Evolutionary conservation across 2,329 filamentous ascomycete species (phyloP).

Genomic region (Pseudogymnoascus sp.): DNA sequence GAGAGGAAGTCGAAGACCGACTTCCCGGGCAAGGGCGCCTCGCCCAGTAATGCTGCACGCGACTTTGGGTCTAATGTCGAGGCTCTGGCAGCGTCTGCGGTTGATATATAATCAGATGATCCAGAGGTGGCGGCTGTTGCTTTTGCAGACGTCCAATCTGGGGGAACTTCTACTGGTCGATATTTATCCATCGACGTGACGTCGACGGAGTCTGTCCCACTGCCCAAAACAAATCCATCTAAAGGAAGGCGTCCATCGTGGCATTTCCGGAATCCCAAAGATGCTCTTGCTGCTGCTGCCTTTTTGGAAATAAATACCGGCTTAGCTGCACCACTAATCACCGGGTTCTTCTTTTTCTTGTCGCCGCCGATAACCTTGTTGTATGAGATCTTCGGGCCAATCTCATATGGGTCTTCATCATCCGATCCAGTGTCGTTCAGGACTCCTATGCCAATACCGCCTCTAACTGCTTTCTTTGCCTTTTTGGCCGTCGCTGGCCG

Average conservation of each 20-base stretch:
- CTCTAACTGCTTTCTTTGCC: conserved; percentile 45
- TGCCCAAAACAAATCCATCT: conserved; percentile 70
- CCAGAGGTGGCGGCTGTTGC: conserved; percentile 31
- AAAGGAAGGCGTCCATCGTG: conserved; percentile 76
- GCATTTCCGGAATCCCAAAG: conserved; percentile 57
- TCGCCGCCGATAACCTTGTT: conserved; percentile 74
- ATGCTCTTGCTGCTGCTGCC: conserved; percentile 32
- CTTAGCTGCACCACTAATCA: conserved; percentile 51
- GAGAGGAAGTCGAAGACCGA: conserved; percentile 93
- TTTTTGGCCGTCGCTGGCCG: conserved; percentile 33
- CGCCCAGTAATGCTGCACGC: conserved; percentile 73
- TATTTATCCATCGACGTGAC: conserved; percentile 40
- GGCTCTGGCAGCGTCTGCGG: conserved; percentile 68
- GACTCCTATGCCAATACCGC: conserved; percentile 79
- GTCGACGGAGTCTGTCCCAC: conserved; percentile 41
- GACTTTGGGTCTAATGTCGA: conserved; percentile 69
- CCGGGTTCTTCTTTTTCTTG: conserved; percentile 68
- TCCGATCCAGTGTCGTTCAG: conserved; percentile 92
- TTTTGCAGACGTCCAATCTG: conserved; percentile 65
- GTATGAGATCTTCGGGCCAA: conserved; percentile 85
- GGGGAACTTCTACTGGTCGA: conserved; percentile 59
- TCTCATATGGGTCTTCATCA: conserved; percentile 88
- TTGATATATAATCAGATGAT: conserved; percentile 50
- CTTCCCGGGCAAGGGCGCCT: conserved; percentile 75
- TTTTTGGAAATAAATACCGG: conserved; percentile 73